Evolutionary conservation across 257 asterid species (phyloP).

Genomic region (Parsonsia alboflavescens): DNA sequence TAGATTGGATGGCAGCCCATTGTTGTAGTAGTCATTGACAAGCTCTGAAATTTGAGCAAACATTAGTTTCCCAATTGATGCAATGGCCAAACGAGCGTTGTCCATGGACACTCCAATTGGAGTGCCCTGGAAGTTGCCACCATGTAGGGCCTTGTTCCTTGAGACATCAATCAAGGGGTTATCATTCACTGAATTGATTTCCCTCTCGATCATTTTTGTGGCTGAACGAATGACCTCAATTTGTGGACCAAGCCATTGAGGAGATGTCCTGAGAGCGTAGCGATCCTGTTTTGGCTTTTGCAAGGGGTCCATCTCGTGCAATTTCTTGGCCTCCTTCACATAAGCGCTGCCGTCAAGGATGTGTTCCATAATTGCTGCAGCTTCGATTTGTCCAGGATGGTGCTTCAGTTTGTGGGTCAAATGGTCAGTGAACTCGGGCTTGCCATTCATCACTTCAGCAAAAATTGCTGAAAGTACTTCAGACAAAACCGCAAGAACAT

Average conservation of each 20-base stretch:
- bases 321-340: constrained; percentile 35
- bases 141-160: constrained; percentile 46
- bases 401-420: constrained; percentile 48
- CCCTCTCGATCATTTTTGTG: constrained; percentile 52
- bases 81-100: constrained; percentile 41
- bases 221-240: constrained; percentile 47
- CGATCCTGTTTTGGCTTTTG: constrained; percentile 49
- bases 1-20: constrained; percentile 46
- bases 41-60: constrained; percentile 48
- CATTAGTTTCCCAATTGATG: constrained; percentile 42
- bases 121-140: constrained; percentile 52
- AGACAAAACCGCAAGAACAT: constrained; percentile 30
- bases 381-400: constrained; percentile 53
- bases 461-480: constrained; percentile 46
- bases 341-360: constrained; percentile 40
- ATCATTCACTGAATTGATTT: constrained; percentile 50
- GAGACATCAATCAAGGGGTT: constrained; percentile 50
- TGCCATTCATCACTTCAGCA: constrained; percentile 55
- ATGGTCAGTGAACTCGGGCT: constrained; percentile 47
- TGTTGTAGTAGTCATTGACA: constrained; percentile 43
- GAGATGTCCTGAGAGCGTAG: constrained; percentile 47
- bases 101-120: constrained; percentile 56
- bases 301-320: constrained; percentile 43
- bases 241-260: constrained; percentile 54
- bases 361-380: constrained; percentile 54